phyloP scores from a whole-genome alignment of 306 rosid species.

The Coriaria nepalensis region DNA sequence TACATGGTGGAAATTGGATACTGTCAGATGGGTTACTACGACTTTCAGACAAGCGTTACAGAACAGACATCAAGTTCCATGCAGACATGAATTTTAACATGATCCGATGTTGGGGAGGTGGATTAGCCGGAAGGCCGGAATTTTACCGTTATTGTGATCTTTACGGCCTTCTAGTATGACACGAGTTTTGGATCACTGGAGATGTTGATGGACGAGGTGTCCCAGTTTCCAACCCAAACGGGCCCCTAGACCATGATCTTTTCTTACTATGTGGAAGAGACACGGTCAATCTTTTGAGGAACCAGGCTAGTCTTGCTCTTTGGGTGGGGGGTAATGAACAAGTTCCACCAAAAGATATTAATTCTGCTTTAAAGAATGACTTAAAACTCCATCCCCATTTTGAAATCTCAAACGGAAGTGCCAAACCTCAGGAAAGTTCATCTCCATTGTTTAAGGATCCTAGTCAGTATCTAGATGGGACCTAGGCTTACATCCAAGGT shows the following conservation, averaged over 20 bases:
- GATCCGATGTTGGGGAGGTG: conserved; percentile 99
- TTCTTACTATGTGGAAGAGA: conserved; percentile 88
- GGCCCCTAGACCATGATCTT: conserved; percentile 89
- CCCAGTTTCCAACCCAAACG: conserved; percentile 72
- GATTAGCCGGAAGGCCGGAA: conserved; percentile 90
- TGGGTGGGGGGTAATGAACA: conserved; percentile 99
- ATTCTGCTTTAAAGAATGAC: conserved; percentile 53
- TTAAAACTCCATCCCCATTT: conserved; percentile 69
- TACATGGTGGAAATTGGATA: conserved; percentile 96
- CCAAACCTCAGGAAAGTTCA: conserved; percentile 16
- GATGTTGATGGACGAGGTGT: conserved; percentile 86
- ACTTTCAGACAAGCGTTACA: conserved; percentile 73
- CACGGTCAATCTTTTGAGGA: conserved; percentile 83
- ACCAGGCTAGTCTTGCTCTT: conserved; percentile 91
- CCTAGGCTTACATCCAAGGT: conserved; percentile 70
- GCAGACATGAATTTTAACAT: conserved; percentile 95
- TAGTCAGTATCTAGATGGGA: conserved; percentile 84
- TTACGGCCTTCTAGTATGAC: conserved; percentile 96
- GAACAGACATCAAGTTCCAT: conserved; percentile 77
- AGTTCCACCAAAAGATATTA: conserved; percentile 75
- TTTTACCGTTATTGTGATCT: conserved; percentile 82
- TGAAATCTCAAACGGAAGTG: conserved; percentile 20
- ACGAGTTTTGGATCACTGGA: conserved; percentile 98
- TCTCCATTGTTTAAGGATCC: conserved; percentile 30
- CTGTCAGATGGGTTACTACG: conserved; percentile 89